Base-by-base conservation (phyloP, 345 rosid species). In the Lepidium sativum region DNA sequence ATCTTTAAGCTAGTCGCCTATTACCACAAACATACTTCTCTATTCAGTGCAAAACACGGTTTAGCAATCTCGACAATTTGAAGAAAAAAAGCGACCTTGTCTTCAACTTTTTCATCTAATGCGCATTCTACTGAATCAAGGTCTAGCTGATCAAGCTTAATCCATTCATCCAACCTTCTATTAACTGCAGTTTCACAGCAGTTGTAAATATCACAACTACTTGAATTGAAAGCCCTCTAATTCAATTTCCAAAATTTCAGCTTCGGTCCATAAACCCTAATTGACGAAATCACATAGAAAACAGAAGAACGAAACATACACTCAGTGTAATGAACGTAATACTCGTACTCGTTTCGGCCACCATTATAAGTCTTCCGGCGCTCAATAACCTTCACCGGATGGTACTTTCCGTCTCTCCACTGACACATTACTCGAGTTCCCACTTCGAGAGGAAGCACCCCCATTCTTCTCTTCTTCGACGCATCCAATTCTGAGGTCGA, bases 161-260 rank as follows among this genome's bases (percentile, higher is more conserved):
- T 95, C 97, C 99, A 94, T 68, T 94, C 99, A 78, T 94, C 99
- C 33, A 94, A 92, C 73, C 99, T 86, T 80, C 99, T 79, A 77
- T 94, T 94, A 76, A 94, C 99, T 90, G 81, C 54, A 45, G 17
- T 56, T 9, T 42, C 20, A 39, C 42, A 70, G 29, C 25, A 37
- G 11, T 5, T 41, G 29, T 8, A 29, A 33, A 17, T 42, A 42
- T 20, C 64, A 49, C 29, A 27, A 41, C 47, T 38, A 38, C 11
- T 42, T 20, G n/a, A 40, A 51, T 27, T 12, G 2, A 49, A 63
- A 20, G 3, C 20, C 38, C 25, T 50, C 41, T 3, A 18, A 6
- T 41, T 25, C 16, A 17, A 32, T 58, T 34, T 63, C 20, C 17
- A 37, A 34, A 9, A 69, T 49, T 23, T 58, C 56, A 50, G 9